Evolutionary conservation across 1,139 yeast species (phyloP).

Genomic region (Diutina sp.): DNA sequence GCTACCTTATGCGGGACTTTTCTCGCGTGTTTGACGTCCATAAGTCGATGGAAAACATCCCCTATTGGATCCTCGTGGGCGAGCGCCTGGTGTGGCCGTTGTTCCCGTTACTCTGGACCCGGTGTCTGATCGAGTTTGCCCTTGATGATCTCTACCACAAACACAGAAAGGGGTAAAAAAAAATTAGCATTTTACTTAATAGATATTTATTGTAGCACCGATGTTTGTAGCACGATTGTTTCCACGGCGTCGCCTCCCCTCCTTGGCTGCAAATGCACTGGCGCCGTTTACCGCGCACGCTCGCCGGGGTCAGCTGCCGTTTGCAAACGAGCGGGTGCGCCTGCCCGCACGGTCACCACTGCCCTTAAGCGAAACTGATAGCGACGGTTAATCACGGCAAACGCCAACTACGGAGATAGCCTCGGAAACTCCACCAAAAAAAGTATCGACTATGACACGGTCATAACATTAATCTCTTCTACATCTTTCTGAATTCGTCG

Average conservation of each 20-base stretch:
- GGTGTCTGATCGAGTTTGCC: slow-evolving; percentile 85
- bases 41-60: slow-evolving; percentile 55
- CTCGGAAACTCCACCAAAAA: not conserved
- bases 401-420: not conserved
- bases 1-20: slow-evolving; percentile 54
- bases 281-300: not conserved
- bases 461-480: too few relatives aligned
- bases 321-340: too few relatives aligned
- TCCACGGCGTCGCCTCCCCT: not conserved
- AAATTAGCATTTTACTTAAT: not conserved
- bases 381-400: not conserved
- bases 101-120: slow-evolving; percentile 70
- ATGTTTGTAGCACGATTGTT: too few relatives aligned
- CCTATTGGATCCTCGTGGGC: slow-evolving; percentile 85
- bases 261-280: not conserved
- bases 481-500: too few relatives aligned
- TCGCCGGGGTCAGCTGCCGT: not conserved
- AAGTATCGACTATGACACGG: too few relatives aligned
- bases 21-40: slow-evolving; percentile 69
- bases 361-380: not conserved
- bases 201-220: not conserved
- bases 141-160: slow-evolving; percentile 61
- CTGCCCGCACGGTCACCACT: too few relatives aligned
- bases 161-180: slow-evolving; percentile 20
- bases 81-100: slow-evolving; percentile 93